phyloP scores from a whole-genome alignment of 192 early-diverging fungal genomes.

The Lobosporangium transversale region DNA sequence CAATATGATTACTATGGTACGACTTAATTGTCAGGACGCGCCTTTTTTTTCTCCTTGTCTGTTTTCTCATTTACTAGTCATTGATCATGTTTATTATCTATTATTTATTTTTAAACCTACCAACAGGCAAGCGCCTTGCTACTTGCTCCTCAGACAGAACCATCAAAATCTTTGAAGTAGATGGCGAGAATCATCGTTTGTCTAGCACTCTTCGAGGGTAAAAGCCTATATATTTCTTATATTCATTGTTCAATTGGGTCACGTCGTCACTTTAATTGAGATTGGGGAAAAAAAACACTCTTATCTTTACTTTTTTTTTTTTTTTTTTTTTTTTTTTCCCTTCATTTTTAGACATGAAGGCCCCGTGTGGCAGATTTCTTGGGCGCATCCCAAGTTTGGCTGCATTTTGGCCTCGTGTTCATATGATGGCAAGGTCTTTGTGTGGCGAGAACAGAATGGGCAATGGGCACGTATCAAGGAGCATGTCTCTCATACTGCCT shows the following conservation, averaged over 20 bases:
- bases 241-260: neutral
- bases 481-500: slow-evolving; percentile 87
- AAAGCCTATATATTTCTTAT: too few relatives aligned
- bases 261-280: too few relatives aligned
- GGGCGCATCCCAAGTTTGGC: slow-evolving; percentile 99
- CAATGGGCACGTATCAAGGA: slow-evolving; percentile 86
- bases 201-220: slow-evolving; percentile 80
- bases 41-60: too few relatives aligned
- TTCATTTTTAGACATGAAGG: slow-evolving; percentile 81
- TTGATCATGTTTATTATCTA: too few relatives aligned
- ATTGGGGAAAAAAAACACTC: too few relatives aligned
- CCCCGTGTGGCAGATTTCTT: slow-evolving; percentile 99
- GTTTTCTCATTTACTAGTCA: too few relatives aligned
- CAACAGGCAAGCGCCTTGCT: slow-evolving; percentile 84
- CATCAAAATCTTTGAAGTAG: slow-evolving; percentile 93
- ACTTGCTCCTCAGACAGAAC: slow-evolving; percentile 97
- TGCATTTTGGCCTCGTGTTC: slow-evolving; percentile 95
- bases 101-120: slow-evolving; percentile 36
- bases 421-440: slow-evolving; percentile 95
- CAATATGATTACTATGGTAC: slow-evolving; percentile 69
- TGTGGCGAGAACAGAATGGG: slow-evolving; percentile 94
- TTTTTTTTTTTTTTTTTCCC: too few relatives aligned
- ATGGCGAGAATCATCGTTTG: slow-evolving; percentile 73
- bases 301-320: too few relatives aligned
- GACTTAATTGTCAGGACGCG: neutral